Base-by-base conservation (phyloP, 306 rosid genomes). In the Pyrus pyrifolia region DNA sequence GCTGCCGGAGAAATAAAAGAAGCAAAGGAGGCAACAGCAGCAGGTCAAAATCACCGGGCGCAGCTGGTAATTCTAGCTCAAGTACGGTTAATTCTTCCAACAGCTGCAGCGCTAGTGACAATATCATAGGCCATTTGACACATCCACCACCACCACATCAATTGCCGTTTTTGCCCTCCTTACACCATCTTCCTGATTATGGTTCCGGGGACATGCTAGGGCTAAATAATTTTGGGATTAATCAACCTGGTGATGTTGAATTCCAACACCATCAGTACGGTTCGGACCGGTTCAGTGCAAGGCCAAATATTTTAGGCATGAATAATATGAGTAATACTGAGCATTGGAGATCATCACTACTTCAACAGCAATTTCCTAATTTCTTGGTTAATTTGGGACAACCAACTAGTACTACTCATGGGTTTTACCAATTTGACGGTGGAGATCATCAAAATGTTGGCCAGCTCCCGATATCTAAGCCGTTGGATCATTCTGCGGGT, bases 1-100 rank as follows among this genome's bases (percentile, higher is more conserved):
- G 98, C 11, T 88, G 96, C 67, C 79, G 98, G 73, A 89, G 88
- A 71, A 91, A 93, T 81, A 91, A 87, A 57, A 87, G 93, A 77
- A 88, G 53, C 84, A 93, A 87, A 68, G 31, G 66, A 2, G 19
- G 6, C 70, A 46, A 52, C 59, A 81, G 52, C 55, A 79, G 40
- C 27, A 82, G 81, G 72, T 85, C 94, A 6, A 91, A 85, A 64
- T 84, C 93, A 72, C 83, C 93, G 1, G 74, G 65, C 2, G 73
- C 81, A 5, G 76, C 60, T 3, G 74, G 77, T 18, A 93, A 90
- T 73, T 85, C 90, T 18, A 55, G 51, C 75, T 85, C 96, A 22
- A 81, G 81, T 65, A 85, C 82, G 2, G 82, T 88, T 11, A 31
- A 64, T 71, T 84, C 91, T n/a, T 71, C 85, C 44, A 86, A 78